A percentile compares a stretch with the other conserved stretches of the same genome.
These are phyloP conservation scores for Hamigera avellanea DNA, from an alignment of 495 filamentous ascomycete species.

Conservation along the genomic window DNA sequence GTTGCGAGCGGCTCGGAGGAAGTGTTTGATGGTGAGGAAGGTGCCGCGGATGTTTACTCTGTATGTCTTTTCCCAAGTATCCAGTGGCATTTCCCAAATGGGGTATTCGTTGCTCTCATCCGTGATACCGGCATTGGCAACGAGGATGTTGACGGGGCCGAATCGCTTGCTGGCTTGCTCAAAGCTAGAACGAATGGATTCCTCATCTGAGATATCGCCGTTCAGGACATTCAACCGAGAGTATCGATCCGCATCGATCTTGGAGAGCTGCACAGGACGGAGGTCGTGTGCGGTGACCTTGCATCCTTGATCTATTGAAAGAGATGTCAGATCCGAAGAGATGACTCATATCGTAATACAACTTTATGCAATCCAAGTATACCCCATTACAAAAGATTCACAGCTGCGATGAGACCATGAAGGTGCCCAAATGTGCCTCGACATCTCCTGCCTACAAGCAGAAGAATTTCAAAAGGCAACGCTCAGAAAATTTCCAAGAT, in stretches of 20 bases:
- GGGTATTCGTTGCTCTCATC: constrained; percentile 30
- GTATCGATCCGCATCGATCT: constrained; percentile 13
- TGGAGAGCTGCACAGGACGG: constrained; percentile 10
- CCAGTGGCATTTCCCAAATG: constrained; percentile 43
- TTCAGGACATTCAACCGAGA: constrained; percentile 24
- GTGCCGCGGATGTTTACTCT: constrained; percentile 38
- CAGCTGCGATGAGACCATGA: too few species aligned
- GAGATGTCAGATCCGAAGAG: neutral
- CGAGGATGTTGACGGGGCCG: constrained; percentile 41
- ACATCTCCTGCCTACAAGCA: too few species aligned
- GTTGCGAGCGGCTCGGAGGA: constrained; percentile 29
- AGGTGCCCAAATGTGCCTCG: too few species aligned
- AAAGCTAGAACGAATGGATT: constrained; percentile 32
- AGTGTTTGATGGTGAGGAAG: constrained; percentile 48
- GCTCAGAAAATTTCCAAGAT: too few species aligned
- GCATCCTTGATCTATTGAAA: constrained; percentile 37
- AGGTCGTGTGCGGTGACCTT: constrained; percentile 42
- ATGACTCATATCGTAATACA: too few species aligned
- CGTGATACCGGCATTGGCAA: constrained; percentile 40
- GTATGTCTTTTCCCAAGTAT: constrained; percentile 42
- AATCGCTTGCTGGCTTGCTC: constrained; percentile 29
- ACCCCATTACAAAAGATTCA: too few species aligned
- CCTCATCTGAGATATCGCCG: constrained; percentile 37
- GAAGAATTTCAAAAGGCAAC: too few species aligned
- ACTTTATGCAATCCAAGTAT: too few species aligned